A percentile compares a stretch with the other conserved stretches of the same genome.
phyloP scores from a whole-genome alignment of 202 grass and related monocot genomes.

The Setaria viridis region DNA sequence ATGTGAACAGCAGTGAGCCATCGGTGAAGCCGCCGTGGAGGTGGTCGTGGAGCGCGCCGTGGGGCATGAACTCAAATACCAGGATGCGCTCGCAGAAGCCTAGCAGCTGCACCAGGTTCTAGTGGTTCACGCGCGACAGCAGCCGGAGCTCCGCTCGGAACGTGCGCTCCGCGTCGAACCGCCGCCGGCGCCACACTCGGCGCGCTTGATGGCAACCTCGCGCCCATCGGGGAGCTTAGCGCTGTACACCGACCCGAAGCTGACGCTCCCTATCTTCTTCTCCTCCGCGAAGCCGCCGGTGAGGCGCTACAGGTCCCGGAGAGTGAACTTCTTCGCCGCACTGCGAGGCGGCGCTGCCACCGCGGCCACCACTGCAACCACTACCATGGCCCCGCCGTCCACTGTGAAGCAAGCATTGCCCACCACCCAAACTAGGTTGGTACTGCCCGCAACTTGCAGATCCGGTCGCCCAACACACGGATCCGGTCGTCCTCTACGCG shows the following conservation, averaged over 20 bases:
- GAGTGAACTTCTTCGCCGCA: conserved; percentile 74
- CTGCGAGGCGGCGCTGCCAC: conserved; percentile 1
- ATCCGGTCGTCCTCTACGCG: too few relatives aligned
- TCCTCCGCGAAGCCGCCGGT: conserved; percentile 65
- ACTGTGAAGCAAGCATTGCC: too few relatives aligned
- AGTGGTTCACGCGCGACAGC: conserved; percentile 85
- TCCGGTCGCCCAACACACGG: too few relatives aligned
- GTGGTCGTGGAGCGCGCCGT: conserved; percentile 84
- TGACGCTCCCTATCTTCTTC: conserved; percentile 69
- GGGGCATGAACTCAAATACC: conserved; percentile 82
- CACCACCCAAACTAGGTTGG: too few relatives aligned
- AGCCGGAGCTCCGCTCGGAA: conserved; percentile 78
- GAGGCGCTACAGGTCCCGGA: conserved; percentile 51
- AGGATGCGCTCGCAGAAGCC: conserved; percentile 90
- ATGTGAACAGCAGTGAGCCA: conserved; percentile 63
- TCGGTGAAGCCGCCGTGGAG: conserved; percentile 48
- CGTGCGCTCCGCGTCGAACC: conserved; percentile 62
- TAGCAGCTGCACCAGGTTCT: conserved; percentile 73
- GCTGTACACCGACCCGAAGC: conserved; percentile 83
- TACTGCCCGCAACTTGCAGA: too few relatives aligned
- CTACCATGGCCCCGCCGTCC: background rate
- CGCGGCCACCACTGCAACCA: conserved; percentile 25
- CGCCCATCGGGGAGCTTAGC: conserved; percentile 72
- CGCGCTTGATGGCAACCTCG: conserved; percentile 75
- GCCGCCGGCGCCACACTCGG: conserved; percentile 31